These are phyloP conservation scores for Ustulina deusta DNA, from an alignment of 2,329 filamentous ascomycete species.

Conservation along the genomic window DNA sequence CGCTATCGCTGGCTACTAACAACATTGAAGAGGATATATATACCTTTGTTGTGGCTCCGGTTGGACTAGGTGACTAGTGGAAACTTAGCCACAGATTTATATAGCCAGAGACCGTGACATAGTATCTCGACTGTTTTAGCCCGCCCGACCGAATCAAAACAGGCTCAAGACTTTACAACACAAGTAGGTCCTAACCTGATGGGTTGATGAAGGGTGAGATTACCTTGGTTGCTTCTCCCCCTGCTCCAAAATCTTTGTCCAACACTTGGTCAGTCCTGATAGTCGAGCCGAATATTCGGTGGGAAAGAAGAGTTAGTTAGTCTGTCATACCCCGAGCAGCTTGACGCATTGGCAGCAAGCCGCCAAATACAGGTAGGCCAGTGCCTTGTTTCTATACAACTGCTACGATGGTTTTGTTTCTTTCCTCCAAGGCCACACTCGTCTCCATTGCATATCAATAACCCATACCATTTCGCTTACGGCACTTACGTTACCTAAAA, in stretches of 20 bases:
- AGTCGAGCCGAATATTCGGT: neutral
- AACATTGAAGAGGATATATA: slow-evolving; percentile 41
- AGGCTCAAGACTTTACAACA: too few relatives aligned
- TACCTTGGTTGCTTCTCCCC: too few relatives aligned
- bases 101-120: too few relatives aligned
- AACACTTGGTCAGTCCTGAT: neutral
- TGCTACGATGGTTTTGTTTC: neutral
- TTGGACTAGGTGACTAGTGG: too few relatives aligned
- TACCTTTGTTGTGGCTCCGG: neutral
- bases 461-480: too few relatives aligned
- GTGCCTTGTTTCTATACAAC: neutral
- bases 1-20: neutral
- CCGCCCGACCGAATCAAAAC: too few relatives aligned
- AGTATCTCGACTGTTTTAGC: too few relatives aligned
- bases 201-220: too few relatives aligned
- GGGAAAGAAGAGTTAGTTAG: neutral
- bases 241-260: too few relatives aligned
- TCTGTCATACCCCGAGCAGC: neutral
- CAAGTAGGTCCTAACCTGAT: too few relatives aligned
- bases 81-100: too few relatives aligned
- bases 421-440: neutral
- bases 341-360: neutral
- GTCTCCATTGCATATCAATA: neutral
- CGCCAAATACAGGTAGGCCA: neutral
- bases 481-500: too few relatives aligned